A percentile compares a stretch with the other conserved stretches of the same genome.
Conservation (phyloP, 2,329 filamentous ascomycete species). For the Colletotrichum cuscutae region DNA sequence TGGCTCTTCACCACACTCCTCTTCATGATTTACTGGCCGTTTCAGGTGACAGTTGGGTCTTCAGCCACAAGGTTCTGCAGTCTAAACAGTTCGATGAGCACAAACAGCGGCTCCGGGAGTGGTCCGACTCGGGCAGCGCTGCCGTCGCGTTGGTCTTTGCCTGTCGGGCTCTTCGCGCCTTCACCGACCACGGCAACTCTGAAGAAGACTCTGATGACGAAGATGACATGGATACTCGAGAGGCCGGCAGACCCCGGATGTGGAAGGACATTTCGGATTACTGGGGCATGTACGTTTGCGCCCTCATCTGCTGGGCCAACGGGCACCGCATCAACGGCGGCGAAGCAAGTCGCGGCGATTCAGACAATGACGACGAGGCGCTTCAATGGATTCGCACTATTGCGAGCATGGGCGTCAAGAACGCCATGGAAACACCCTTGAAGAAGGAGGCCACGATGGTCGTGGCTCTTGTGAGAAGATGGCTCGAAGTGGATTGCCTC, state of each 20-base stretch:
- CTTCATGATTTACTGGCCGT: slow-evolving; percentile 67
- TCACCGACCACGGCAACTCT: slow-evolving; percentile 39
- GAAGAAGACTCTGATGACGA: slow-evolving; percentile 20
- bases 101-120: slow-evolving; percentile 56
- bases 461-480: slow-evolving; percentile 58
- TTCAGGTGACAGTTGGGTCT: slow-evolving; percentile 68
- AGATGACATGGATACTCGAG: slow-evolving; percentile 22
- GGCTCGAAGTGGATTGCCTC: slow-evolving; percentile 60
- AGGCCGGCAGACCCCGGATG: slow-evolving; percentile 22
- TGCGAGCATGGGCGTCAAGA: slow-evolving; percentile 50
- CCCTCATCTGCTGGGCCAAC: slow-evolving; percentile 70
- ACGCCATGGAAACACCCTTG: slow-evolving; percentile 50
- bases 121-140: slow-evolving; percentile 57
- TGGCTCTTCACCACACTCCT: slow-evolving; percentile 68
- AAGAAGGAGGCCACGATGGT: slow-evolving; percentile 56
- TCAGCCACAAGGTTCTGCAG: slow-evolving; percentile 62
- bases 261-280: slow-evolving; percentile 57
- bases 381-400: slow-evolving; percentile 52
- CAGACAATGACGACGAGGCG: slow-evolving; percentile 39
- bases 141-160: slow-evolving; percentile 60
- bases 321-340: slow-evolving; percentile 45
- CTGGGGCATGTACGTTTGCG: slow-evolving; percentile 66
- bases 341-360: slow-evolving; percentile 36
- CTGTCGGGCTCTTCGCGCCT: slow-evolving; percentile 60
- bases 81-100: slow-evolving; percentile 57